Percentiles rank a stretch among this genome's conserved stretches.
phyloP scores from a whole-genome alignment of 805 yeast genomes.

The Hanseniaspora osmophila region DNA sequence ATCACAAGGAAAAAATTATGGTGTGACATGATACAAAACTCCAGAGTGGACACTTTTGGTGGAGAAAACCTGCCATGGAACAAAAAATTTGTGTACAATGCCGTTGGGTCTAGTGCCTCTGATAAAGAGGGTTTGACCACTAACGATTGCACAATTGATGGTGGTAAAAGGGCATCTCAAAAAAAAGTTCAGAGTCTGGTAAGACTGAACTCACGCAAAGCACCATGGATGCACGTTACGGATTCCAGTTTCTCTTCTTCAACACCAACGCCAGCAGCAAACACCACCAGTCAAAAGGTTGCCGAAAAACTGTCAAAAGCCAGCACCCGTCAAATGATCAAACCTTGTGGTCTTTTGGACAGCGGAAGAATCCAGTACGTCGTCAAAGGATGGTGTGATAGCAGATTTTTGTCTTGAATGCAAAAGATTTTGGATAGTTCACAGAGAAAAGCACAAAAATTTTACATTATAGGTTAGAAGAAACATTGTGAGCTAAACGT shows the following conservation, averaged over 20 bases:
- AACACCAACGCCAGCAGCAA: too few relatives aligned
- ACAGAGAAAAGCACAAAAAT: neutral
- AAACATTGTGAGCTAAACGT: too few relatives aligned
- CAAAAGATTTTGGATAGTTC: too few relatives aligned
- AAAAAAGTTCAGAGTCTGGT: too few relatives aligned
- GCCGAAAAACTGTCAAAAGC: neutral
- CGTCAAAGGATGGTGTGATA: constrained; percentile 24
- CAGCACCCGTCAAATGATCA: constrained; percentile 9
- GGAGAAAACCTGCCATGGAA: neutral
- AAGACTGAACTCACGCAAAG: too few relatives aligned
- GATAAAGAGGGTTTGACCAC: neutral
- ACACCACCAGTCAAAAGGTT: neutral
- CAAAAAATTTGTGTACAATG: constrained; percentile 2
- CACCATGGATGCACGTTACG: too few relatives aligned
- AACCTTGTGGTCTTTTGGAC: constrained; percentile 19
- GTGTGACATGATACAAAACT: constrained; percentile 16
- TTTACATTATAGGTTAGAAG: neutral
- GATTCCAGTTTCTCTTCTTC: too few relatives aligned
- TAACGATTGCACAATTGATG: neutral
- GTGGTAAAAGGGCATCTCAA: too few relatives aligned
- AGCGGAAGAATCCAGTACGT: constrained; percentile 19
- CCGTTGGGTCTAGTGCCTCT: neutral
- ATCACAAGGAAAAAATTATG: constrained; percentile 20
- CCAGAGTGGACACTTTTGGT: neutral
- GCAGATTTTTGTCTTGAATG: constrained; percentile 9